Percentiles rank a stretch among this genome's conserved stretches.
Evolutionary conservation across 2,329 filamentous ascomycete species (phyloP).

Genomic region (Coleophoma crateriformis): DNA sequence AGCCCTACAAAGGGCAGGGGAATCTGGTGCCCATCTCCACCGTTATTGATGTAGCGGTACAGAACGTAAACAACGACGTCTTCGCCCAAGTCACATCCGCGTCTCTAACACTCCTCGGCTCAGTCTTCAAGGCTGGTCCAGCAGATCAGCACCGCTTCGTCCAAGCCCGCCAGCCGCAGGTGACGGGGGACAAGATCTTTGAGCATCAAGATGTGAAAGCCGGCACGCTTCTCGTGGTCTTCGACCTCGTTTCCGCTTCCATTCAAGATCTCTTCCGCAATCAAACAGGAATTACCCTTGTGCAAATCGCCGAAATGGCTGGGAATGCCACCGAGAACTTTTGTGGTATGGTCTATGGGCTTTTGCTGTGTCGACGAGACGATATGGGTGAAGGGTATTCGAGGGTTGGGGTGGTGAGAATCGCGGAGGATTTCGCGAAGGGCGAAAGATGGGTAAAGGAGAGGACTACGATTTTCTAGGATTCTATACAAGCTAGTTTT

Average conservation of each 20-base stretch:
- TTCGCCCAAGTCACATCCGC: not conserved
- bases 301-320: not conserved
- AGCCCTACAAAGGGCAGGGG: not conserved
- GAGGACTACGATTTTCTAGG: not conserved
- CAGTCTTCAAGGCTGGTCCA: not conserved
- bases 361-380: not conserved
- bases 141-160: not conserved
- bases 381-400: not conserved
- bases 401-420: not conserved
- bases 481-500: not conserved
- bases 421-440: not conserved
- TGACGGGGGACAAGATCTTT: not conserved
- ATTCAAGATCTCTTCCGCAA: not conserved
- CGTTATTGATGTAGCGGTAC: not conserved
- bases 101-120: not conserved
- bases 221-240: not conserved
- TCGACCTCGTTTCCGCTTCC: not conserved
- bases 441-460: not conserved
- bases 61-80: not conserved
- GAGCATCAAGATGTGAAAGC: not conserved
- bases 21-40: not conserved
- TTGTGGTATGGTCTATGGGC: not conserved
- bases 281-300: not conserved
- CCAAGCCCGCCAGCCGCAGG: not conserved
- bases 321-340: not conserved